A percentile compares a stretch with the other conserved stretches of the same genome.
Evolutionary conservation across 192 early-diverging fungal genomes (phyloP).

Genomic region (Diversispora eburnea): DNA sequence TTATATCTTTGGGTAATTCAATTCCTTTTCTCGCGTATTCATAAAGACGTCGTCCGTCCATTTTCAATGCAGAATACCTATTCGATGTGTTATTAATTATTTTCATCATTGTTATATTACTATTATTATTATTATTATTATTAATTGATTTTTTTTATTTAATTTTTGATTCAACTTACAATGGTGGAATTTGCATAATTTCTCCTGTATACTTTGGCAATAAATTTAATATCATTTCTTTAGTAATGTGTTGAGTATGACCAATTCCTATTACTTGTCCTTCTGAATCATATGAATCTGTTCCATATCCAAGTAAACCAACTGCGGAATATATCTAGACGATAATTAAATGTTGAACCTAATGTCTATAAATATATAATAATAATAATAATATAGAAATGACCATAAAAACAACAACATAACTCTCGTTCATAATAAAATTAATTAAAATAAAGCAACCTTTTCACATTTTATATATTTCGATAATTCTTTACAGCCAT

Average conservation of each 20-base stretch:
- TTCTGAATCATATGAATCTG: conserved; percentile 57
- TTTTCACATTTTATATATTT: conserved; percentile 47
- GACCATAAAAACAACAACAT: background rate
- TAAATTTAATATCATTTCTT: conserved; percentile 33
- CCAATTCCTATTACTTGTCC: conserved; percentile 42
- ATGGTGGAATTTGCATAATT: conserved; percentile 60
- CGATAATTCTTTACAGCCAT: conserved; percentile 51
- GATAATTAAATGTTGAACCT: too few relatives aligned
- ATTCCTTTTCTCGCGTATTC: conserved; percentile 63
- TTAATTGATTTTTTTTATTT: too few relatives aligned
- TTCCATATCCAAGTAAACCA: conserved; percentile 50
- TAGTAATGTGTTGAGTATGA: conserved; percentile 41
- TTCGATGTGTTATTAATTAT: too few relatives aligned
- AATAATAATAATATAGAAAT: background rate
- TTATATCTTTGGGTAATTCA: conserved; percentile 40
- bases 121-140: too few relatives aligned
- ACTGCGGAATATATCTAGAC: conserved; percentile 47
- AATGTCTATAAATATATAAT: background rate
- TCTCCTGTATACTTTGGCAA: conserved; percentile 56
- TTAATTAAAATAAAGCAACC: conserved; percentile 17
- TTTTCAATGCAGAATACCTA: conserved; percentile 63
- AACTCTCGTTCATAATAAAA: background rate
- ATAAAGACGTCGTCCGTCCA: conserved; percentile 68
- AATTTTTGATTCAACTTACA: conserved; percentile 40
- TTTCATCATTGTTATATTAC: too few relatives aligned